phyloP scores from a whole-genome alignment of 2,329 filamentous ascomycete genomes.

The Aspergillus eucalypticola region DNA sequence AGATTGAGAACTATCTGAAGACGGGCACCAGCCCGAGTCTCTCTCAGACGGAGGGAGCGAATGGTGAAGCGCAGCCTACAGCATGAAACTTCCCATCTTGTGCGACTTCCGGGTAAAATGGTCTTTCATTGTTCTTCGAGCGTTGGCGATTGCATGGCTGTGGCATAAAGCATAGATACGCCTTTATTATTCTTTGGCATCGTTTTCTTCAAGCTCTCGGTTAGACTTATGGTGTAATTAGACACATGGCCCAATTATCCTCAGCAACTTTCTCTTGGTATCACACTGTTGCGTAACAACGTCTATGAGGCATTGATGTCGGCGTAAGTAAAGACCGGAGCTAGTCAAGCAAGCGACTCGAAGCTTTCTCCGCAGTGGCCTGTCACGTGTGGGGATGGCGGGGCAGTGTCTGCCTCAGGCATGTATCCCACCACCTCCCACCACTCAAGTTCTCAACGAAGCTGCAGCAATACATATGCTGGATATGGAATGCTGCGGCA shows the following conservation, averaged over 20 bases:
- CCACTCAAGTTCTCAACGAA: not conserved
- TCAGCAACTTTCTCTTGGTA: too few relatives aligned
- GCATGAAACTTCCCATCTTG: not conserved
- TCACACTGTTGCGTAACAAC: too few relatives aligned
- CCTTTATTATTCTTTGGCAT: constrained; percentile 2
- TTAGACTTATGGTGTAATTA: not conserved
- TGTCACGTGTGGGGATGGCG: constrained; percentile 19
- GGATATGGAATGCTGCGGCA: not conserved
- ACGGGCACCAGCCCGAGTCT: constrained; percentile 57
- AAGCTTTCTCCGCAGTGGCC: constrained; percentile 4
- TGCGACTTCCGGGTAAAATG: not conserved
- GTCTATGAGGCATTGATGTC: too few relatives aligned
- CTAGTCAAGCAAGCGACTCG: not conserved
- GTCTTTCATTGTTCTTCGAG: not conserved
- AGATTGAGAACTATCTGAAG: constrained; percentile 83
- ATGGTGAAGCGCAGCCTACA: not conserved
- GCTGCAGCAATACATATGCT: not conserved
- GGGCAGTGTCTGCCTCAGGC: constrained; percentile 13
- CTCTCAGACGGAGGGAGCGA: constrained; percentile 29
- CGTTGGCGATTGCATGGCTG: not conserved
- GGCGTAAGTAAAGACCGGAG: not conserved
- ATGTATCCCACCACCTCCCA: not conserved
- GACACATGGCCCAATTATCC: too few relatives aligned
- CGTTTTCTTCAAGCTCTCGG: not conserved
- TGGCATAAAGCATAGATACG: not conserved